A percentile compares a stretch with the other conserved stretches of the same genome.
phyloP scores from a whole-genome alignment of 495 filamentous ascomycete species.

The Achaetomiella virescens region DNA sequence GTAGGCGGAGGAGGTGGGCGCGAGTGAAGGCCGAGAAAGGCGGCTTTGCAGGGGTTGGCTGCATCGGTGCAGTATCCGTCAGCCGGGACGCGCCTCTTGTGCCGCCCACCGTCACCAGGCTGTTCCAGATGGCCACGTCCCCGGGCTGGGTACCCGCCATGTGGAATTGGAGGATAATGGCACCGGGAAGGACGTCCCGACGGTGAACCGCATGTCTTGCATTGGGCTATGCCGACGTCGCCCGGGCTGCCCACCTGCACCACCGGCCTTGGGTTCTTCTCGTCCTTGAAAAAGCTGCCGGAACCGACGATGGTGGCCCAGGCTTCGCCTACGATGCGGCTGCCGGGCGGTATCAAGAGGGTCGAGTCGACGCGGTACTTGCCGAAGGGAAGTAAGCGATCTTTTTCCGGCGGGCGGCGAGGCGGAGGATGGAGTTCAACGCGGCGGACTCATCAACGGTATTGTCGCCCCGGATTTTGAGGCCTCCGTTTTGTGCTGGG shows the following conservation, averaged over 20 bases:
- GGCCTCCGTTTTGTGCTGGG: slow-evolving; percentile 36
- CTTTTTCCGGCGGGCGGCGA: slow-evolving; percentile 31
- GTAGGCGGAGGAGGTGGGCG: slow-evolving; percentile 52
- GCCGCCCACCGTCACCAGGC: slow-evolving; percentile 55
- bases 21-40: slow-evolving; percentile 62
- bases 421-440: slow-evolving; percentile 35
- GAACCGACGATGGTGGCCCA: slow-evolving; percentile 44
- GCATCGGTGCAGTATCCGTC: slow-evolving; percentile 36
- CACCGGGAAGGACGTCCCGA: slow-evolving; percentile 42
- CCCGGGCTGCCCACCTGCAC: slow-evolving; percentile 52
- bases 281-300: slow-evolving; percentile 49
- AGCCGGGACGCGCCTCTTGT: slow-evolving; percentile 40
- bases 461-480: slow-evolving; percentile 32
- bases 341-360: slow-evolving; percentile 49
- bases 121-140: slow-evolving; percentile 58
- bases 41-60: slow-evolving; percentile 54
- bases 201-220: slow-evolving; percentile 49
- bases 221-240: slow-evolving; percentile 54
- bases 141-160: slow-evolving; percentile 48
- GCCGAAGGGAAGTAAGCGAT: slow-evolving; percentile 46
- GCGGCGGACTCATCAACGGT: slow-evolving; percentile 32
- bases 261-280: slow-evolving; percentile 46
- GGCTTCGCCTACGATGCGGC: slow-evolving; percentile 43
- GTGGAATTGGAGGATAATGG: slow-evolving; percentile 52
- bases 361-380: slow-evolving; percentile 45